Conservation (phyloP, 2,329 filamentous ascomycete species). For the Fusarium multiceps region DNA sequence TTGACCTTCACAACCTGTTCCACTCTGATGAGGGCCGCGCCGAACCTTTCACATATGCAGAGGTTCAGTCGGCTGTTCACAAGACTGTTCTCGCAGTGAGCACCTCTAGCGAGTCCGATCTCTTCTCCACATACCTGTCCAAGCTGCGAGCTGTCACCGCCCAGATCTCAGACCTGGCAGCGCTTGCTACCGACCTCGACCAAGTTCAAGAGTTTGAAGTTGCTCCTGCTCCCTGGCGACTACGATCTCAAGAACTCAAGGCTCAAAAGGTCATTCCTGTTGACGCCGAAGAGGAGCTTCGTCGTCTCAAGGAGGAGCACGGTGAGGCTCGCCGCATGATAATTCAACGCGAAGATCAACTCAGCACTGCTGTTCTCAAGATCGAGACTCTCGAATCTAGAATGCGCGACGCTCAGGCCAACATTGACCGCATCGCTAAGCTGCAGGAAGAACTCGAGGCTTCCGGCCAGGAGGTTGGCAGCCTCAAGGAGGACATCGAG, state of each 20-base stretch:
- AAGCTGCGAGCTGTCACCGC: conserved; percentile 73
- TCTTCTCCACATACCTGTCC: conserved; percentile 74
- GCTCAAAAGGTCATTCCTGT: conserved; percentile 83
- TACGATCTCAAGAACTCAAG: conserved; percentile 83
- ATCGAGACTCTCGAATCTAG: conserved; percentile 92
- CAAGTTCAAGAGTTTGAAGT: conserved; percentile 84
- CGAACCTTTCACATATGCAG: conserved; percentile 73
- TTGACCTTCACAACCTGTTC: conserved; percentile 73
- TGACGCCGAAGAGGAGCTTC: conserved; percentile 87
- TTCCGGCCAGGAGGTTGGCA: conserved; percentile 61
- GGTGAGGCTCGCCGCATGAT: conserved; percentile 79
- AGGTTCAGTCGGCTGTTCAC: conserved; percentile 73
- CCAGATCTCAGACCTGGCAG: conserved; percentile 76
- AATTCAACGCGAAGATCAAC: conserved; percentile 79
- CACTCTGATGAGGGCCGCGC: conserved; percentile 75
- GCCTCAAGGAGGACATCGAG: conserved; percentile 72
- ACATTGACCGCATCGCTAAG: conserved; percentile 75
- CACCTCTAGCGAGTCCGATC: conserved; percentile 70
- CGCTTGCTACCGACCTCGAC: conserved; percentile 75
- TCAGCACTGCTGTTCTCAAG: conserved; percentile 89
- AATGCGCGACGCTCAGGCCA: conserved; percentile 84
- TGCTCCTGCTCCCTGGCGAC: conserved; percentile 81
- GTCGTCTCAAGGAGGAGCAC: conserved; percentile 81
- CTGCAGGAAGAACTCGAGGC: conserved; percentile 70
- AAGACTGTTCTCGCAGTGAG: conserved; percentile 62